Conservation (phyloP, 2,329 filamentous ascomycete genomes). For the Colletotrichum melonis region DNA sequence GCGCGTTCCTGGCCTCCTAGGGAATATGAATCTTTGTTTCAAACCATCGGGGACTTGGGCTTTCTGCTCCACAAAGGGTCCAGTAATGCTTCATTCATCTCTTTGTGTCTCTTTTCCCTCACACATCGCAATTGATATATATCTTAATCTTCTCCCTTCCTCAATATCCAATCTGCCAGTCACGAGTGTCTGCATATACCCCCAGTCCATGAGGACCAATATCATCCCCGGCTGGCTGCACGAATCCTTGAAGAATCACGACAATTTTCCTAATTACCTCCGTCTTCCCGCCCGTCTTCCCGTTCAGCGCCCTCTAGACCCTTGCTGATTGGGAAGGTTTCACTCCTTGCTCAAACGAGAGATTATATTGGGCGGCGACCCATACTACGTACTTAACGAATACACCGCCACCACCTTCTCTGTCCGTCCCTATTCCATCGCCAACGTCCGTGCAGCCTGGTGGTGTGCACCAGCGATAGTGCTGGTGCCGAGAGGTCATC, state of each 20-base stretch:
- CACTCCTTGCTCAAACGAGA: neutral
- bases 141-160: conserved; percentile 12
- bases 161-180: neutral
- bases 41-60: conserved; percentile 21
- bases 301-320: too few species aligned
- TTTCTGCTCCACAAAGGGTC: conserved; percentile 25
- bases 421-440: neutral
- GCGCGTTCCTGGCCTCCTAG: neutral
- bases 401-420: neutral
- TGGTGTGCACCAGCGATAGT: neutral
- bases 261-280: neutral
- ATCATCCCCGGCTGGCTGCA: too few species aligned
- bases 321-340: neutral
- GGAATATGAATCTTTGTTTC: conserved; percentile 28
- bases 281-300: neutral
- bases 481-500: neutral
- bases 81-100: conserved; percentile 26
- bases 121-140: neutral
- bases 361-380: neutral
- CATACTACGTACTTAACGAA: neutral
- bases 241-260: neutral
- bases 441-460: neutral
- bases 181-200: conserved; percentile 1
- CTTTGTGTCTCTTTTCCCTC: neutral
- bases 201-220: neutral